These are phyloP conservation scores for Neurospora sp. DNA, from an alignment of 495 filamentous ascomycete genomes.

Conservation along the genomic window DNA sequence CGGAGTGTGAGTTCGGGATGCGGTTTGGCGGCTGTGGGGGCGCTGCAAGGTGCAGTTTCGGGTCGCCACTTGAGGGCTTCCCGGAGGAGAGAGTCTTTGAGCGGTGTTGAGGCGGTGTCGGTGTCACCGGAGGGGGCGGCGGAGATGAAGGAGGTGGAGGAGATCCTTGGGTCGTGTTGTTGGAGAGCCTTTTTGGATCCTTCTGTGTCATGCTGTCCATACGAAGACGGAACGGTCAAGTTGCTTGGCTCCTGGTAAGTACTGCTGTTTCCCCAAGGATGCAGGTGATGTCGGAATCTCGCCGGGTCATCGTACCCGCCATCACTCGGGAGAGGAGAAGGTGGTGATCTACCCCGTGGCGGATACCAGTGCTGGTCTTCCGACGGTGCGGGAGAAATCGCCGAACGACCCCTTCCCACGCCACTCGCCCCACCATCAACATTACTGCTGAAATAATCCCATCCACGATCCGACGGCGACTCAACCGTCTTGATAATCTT, in stretches of 20 bases:
- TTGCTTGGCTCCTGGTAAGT: background rate
- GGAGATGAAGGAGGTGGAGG: background rate
- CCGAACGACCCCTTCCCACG: background rate
- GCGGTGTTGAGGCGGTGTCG: background rate
- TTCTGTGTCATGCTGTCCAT: background rate
- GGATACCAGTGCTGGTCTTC: constrained; percentile 30
- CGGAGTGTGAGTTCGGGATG: background rate
- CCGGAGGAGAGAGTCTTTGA: background rate
- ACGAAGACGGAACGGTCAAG: background rate
- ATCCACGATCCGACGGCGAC: constrained; percentile 2
- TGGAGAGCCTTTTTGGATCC: background rate
- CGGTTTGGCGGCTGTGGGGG: background rate
- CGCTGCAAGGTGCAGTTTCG: background rate
- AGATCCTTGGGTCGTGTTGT: background rate
- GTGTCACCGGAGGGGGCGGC: background rate
- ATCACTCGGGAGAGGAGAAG: constrained; percentile 33
- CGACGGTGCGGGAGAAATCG: constrained; percentile 1
- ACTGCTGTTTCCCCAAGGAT: constrained; percentile 13
- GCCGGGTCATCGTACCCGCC: constrained; percentile 17
- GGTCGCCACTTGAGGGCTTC: background rate
- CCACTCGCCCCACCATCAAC: background rate
- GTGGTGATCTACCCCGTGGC: constrained; percentile 34
- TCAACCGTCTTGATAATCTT: constrained; percentile 20
- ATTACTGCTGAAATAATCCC: background rate
- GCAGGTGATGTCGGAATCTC: constrained; percentile 5